Base-by-base conservation (phyloP, 768 basidiomycete species). In the Tricholoma saponaceum region DNA sequence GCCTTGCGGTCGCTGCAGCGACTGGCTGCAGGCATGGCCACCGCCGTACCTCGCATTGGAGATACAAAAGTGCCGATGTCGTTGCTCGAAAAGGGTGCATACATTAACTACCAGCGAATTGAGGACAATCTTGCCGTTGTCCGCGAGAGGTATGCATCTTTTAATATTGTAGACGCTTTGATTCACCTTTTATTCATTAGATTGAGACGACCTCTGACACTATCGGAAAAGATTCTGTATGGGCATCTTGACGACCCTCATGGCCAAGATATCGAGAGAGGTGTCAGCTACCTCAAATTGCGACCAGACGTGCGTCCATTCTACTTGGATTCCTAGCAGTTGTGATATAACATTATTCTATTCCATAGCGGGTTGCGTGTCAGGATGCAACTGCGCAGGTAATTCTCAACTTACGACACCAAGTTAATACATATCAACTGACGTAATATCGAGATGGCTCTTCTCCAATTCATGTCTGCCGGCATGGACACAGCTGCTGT, bases 391-490 rank as follows among this genome's bases (percentile, higher is more conserved):
- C 91, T 16, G 89, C 90, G 39, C 90, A 92, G 77, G 89, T 89
- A 61, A 33, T 74, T 62, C 62, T 22, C 58, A 35, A 52, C 26
- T 41, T 55, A 59, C 64, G 57, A 65, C 62, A 65, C 59, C 25
- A 33, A 23, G 20, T 50, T 20, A 16, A 52, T 32, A 23, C 28
- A 50, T 55, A 49, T 56, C 56, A 56, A 65, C 66, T 72, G 66
- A 74, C 67, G 67, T 74, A 71, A 74, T 64, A 43, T 55, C 6
- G 72, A 98, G 92, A 99, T 99, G 97, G 97, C 97, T 18, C 84
- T 99, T 56, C 83, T 99, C 63, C 97, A 99, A 82, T 99, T 99
- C 85, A 99, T 99, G 97, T 98, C 97, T 52, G 95, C 97, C 16
- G 96, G 96, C 62, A 95, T 99, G 84, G 92, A 92, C 71, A 96